Base-by-base conservation (phyloP, 202 grass and related monocot genomes). In the Hordeum pubiflorum region DNA sequence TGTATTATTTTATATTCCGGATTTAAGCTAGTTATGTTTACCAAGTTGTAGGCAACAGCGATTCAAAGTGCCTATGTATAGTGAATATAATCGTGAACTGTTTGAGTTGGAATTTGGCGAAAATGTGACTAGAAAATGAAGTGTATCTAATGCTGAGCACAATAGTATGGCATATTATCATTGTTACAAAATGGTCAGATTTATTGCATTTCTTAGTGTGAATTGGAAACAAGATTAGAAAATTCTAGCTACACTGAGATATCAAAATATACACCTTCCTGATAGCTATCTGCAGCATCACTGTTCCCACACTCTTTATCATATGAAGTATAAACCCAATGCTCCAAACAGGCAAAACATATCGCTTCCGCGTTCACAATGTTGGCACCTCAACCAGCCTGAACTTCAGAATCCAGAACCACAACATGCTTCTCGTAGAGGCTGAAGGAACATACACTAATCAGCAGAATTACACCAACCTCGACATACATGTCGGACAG, bases 401-500 rank as follows among this genome's bases (percentile, higher is more conserved):
- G 58, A 94, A 93, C 82, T 93, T 98, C n/a, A 89, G 95, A 81
- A 93, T 98, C 62, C 95, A 95, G 88, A 89, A 78, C 54, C 95
- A 98, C 87, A 86, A 84, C 57, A 63, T 98, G 85, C 84, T 69
- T 46, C 82, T 98, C 11, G 77, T 88, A 43, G 95, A 98, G 79
- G 73, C 88, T 27, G 95, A 94, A 86, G 95, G 95, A 81, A 91
- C 92, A 20, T 98, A 98, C 74, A 98, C 92, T 39, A 75, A 48
- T 31, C 84, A 94, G 84, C 90, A 98, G 76, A 98, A 98, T 63
- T 94, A 80, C 69, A 88, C 88, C 75, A 89, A 88, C 69, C 87
- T 98, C 1, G 95, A 98, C 69, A 93, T 98, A 65, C 95, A 98
- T 86, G 92, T 98, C 7, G 92, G 95, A 10, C 95, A 94, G 66